Evolutionary conservation across 2,329 filamentous ascomycete species (phyloP), one percentile per base, ranked within the genome.

Genomic region (Phialemoniopsis sp.): DNA sequence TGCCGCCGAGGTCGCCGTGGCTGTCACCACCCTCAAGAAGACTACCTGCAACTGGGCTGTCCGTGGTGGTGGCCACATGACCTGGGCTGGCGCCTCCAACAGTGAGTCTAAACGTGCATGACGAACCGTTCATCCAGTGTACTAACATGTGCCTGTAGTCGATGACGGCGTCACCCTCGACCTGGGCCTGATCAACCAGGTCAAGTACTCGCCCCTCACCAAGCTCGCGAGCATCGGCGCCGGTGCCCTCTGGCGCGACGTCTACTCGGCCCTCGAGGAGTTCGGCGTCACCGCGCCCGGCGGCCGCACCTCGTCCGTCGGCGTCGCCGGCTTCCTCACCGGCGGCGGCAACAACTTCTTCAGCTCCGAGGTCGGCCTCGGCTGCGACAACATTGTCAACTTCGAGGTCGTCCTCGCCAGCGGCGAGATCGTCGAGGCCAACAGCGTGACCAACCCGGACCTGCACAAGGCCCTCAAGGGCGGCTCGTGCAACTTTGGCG

Each of bases 401-500:
- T 35, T 35, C 35, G 39, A 41, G 29, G 36, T 37, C 13, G 39
- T 41, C 12, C 32, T 41, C 13, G 28, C 33, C 32, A 38, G 37
- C 32, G 39, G 39, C 30, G 30, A 15, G 8, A 21, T 41, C 15
- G 26, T 41, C 19, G 30, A 46, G 9, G 39, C 34, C 10, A 43
- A 37, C 28, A 29, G 34, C 3, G 32, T 34, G 12, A 34, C 28
- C 33, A 44, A 45, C 32, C 18, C 32, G 12, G 43, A 49, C 16
- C 42, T 49, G 12, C 46, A 43, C 33, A 48, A 46, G 47, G 45
- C 47, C 4, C 40, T 49, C 9, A 46, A 32, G 16, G 47, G 47
- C 8, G 47, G 47, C 13, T 53, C 58, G 16, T 59, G 54, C 44
- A 71, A 70, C 46, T 66, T 66, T 34, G 65, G 64, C 36, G 49